Conservation (phyloP, 2,329 filamentous ascomycete genomes). For the Claviceps purpurea region DNA sequence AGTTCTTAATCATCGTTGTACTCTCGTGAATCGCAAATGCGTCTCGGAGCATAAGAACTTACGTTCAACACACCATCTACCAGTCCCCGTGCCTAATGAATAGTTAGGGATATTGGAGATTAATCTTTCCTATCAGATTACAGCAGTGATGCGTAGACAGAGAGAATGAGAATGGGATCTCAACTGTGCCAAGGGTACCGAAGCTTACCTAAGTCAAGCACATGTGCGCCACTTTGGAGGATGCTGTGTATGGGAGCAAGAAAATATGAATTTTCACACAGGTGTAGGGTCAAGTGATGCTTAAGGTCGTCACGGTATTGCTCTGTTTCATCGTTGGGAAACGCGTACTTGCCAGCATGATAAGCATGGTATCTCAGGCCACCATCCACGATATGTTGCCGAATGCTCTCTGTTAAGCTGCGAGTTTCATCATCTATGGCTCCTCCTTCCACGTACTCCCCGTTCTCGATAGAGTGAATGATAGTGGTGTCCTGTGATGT, state of each 20-base stretch:
- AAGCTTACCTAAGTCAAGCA: conserved; percentile 33
- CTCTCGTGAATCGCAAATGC: not conserved
- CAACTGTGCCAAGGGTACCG: not conserved
- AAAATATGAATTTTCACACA: conserved; percentile 28
- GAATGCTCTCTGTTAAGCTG: conserved; percentile 29
- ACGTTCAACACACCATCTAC: conserved; percentile 38
- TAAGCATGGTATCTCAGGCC: conserved; percentile 27
- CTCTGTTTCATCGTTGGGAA: conserved; percentile 30
- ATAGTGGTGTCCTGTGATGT: conserved; percentile 16
- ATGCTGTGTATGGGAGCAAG: conserved; percentile 28
- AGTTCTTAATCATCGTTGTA: not conserved
- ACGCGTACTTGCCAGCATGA: conserved; percentile 27
- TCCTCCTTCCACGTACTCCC: conserved; percentile 14
- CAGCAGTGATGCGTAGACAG: not conserved
- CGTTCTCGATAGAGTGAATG: conserved; percentile 21
- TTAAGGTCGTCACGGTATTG: conserved; percentile 29
- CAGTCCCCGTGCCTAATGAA: conserved; percentile 33
- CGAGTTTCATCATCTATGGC: conserved; percentile 20
- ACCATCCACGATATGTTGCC: conserved; percentile 28
- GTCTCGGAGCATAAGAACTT: conserved; percentile 14
- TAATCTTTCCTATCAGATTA: not conserved
- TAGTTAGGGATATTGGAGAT: not conserved
- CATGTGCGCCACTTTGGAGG: conserved; percentile 25
- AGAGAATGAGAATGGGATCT: too few relatives aligned
- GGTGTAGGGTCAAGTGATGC: conserved; percentile 24